Evolutionary conservation across 805 yeast species (phyloP).

Genomic region (Lipomyces yamanashiensis): DNA sequence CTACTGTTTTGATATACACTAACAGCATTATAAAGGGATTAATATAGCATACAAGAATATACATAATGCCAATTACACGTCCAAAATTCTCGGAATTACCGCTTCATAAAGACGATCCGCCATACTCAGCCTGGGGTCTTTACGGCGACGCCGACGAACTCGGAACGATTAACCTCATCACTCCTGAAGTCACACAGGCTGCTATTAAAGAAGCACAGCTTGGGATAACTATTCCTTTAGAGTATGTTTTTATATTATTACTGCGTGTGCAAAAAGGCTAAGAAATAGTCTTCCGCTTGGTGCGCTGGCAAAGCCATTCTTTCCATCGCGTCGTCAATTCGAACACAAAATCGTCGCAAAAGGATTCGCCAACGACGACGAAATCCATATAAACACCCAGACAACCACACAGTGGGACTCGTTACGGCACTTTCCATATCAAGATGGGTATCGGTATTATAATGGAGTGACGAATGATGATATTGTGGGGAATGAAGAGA

Average conservation of each 20-base stretch:
- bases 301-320: constrained; percentile 6
- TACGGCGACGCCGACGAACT: constrained; percentile 15
- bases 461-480: constrained; percentile 5
- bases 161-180: constrained; percentile 10
- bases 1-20: background rate
- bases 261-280: no score
- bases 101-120: constrained; percentile 11
- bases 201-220: constrained; percentile 2
- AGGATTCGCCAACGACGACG: constrained; percentile 19
- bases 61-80: background rate
- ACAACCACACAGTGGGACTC: constrained; percentile 20
- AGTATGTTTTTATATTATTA: background rate
- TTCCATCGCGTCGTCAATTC: background rate
- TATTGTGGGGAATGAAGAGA: constrained; percentile 2
- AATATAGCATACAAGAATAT: background rate
- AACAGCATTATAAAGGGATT: no score
- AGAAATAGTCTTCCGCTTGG: constrained; percentile 15
- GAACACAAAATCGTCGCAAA: constrained; percentile 4
- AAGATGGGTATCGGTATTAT: constrained; percentile 1
- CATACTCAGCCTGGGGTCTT: constrained; percentile 15
- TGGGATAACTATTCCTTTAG: constrained; percentile 15
- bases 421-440: constrained; percentile 10
- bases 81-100: constrained; percentile 9
- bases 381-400: constrained; percentile 12
- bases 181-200: constrained; percentile 4